A percentile compares a stretch with the other conserved stretches of the same genome.
phyloP scores from a whole-genome alignment of 331 rosid species.

The Quercus tomentella region DNA sequence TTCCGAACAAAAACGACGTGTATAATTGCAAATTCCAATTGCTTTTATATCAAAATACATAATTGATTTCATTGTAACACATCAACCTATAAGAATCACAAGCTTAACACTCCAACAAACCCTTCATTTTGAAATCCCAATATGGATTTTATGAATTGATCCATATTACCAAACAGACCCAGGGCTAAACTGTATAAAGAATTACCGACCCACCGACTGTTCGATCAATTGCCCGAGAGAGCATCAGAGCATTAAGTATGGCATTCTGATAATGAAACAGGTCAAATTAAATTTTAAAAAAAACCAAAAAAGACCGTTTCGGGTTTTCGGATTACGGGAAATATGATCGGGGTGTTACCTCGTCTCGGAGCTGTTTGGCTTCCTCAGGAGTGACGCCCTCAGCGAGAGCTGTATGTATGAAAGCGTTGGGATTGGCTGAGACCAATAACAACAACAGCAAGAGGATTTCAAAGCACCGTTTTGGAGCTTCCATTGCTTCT shows the following conservation, averaged over 20 bases:
- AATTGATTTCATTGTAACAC: not conserved
- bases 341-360: slow-evolving; percentile 31
- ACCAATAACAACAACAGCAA: slow-evolving; percentile 20
- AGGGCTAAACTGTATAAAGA: not conserved
- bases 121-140: not conserved
- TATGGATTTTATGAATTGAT: not conserved
- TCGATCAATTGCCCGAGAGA: not conserved
- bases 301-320: not conserved
- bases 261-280: not conserved
- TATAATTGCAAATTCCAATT: too few relatives aligned
- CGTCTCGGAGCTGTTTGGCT: slow-evolving; percentile 68
- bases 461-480: slow-evolving; percentile 30
- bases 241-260: not conserved
- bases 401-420: slow-evolving; percentile 30
- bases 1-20: too few relatives aligned
- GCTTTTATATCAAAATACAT: too few relatives aligned
- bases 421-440: not conserved
- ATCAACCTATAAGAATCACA: not conserved
- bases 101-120: not conserved
- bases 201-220: not conserved
- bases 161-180: not conserved
- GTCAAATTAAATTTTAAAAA: not conserved
- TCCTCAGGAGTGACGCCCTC: slow-evolving; percentile 65
- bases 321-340: not conserved
- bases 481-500: slow-evolving; percentile 39